Evolutionary conservation across 331 rosid species (phyloP).

Genomic region (Quercus lobata): DNA sequence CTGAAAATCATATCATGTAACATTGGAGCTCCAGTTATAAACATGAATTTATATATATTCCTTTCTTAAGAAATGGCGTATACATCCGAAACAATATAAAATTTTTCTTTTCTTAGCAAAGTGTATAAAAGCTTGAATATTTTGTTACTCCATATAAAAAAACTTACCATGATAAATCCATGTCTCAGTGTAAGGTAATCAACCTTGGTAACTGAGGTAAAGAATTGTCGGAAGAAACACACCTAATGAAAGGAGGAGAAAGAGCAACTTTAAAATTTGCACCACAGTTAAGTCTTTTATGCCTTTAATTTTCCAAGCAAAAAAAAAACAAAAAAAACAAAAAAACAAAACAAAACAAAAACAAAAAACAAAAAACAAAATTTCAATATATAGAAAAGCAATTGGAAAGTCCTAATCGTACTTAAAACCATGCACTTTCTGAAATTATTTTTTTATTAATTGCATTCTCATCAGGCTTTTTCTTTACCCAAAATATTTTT

Average conservation of each 20-base stretch:
- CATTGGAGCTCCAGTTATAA: neutral
- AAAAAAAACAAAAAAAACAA: too few relatives aligned
- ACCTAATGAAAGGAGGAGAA: constrained; percentile 26
- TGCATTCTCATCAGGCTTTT: too few relatives aligned
- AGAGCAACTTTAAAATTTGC: neutral
- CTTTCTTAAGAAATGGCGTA: too few relatives aligned
- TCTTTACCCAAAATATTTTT: too few relatives aligned
- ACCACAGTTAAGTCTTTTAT: neutral
- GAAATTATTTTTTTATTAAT: too few relatives aligned
- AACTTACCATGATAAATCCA: constrained; percentile 67
- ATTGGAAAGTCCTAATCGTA: neutral
- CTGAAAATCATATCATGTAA: constrained; percentile 27
- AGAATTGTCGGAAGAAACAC: constrained; percentile 72
- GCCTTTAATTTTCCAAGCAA: too few relatives aligned
- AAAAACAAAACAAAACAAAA: too few relatives aligned
- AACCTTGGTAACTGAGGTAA: constrained; percentile 42
- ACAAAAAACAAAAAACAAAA: neutral
- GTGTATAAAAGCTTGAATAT: neutral
- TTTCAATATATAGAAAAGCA: neutral
- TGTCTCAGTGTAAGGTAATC: constrained; percentile 64
- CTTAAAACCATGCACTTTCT: too few relatives aligned
- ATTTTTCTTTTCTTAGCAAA: too few relatives aligned
- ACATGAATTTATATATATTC: neutral
- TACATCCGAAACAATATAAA: too few relatives aligned
- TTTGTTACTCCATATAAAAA: neutral